phyloP scores from a whole-genome alignment of 805 yeast genomes.

The Ogataea parapolymorpha region DNA sequence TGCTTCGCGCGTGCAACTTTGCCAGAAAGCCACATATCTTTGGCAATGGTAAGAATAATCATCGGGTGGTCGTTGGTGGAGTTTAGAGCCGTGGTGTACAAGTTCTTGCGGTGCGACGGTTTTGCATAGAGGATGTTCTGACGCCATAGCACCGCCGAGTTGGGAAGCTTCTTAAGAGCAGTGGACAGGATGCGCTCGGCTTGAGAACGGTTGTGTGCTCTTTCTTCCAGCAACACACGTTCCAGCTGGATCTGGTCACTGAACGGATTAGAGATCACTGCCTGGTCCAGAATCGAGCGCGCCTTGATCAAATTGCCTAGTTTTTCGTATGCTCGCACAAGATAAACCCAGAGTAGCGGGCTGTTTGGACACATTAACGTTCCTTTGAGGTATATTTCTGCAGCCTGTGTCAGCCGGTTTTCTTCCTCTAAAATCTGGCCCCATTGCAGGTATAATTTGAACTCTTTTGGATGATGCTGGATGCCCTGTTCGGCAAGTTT shows the following conservation, averaged over 20 bases:
- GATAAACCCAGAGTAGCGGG: slow-evolving; percentile 50
- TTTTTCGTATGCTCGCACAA: slow-evolving; percentile 47
- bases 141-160: slow-evolving; percentile 63
- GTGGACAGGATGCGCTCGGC: slow-evolving; percentile 54
- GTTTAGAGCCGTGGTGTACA: slow-evolving; percentile 68
- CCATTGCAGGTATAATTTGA: slow-evolving; percentile 58
- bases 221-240: slow-evolving; percentile 54
- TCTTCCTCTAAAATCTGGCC: slow-evolving; percentile 48
- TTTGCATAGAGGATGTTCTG: slow-evolving; percentile 51
- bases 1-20: slow-evolving; percentile 59
- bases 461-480: slow-evolving; percentile 42
- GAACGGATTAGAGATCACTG: slow-evolving; percentile 48
- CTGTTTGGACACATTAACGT: slow-evolving; percentile 40
- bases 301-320: slow-evolving; percentile 51
- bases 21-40: slow-evolving; percentile 62
- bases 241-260: slow-evolving; percentile 56
- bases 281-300: slow-evolving; percentile 69
- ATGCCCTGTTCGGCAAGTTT: slow-evolving; percentile 45
- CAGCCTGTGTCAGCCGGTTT: slow-evolving; percentile 37
- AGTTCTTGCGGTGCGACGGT: slow-evolving; percentile 41
- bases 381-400: slow-evolving; percentile 47
- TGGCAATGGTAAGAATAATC: slow-evolving; percentile 63
- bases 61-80: slow-evolving; percentile 57
- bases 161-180: slow-evolving; percentile 58
- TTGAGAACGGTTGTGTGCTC: slow-evolving; percentile 45